A percentile compares a stretch with the other conserved stretches of the same genome.
Evolutionary conservation across 2,329 filamentous ascomycete species (phyloP).

Genomic region (Sphaerulina populicola): DNA sequence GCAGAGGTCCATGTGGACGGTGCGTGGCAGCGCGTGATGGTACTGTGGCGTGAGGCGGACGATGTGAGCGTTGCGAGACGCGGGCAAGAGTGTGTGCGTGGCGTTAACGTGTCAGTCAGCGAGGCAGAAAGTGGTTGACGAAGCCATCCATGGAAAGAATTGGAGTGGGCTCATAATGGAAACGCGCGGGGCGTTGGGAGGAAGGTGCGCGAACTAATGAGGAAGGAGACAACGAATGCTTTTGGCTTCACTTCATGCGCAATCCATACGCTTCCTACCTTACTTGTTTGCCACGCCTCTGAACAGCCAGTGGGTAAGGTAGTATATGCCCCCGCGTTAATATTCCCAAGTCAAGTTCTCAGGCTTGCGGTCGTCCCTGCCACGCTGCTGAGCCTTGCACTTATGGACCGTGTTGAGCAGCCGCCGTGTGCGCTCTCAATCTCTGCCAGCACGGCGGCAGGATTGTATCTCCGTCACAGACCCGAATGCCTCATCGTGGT

Average conservation of each 20-base stretch:
- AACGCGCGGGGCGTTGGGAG: not conserved
- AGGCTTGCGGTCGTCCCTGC: no score
- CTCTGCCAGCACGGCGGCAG: no score
- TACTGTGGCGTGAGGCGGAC: not conserved
- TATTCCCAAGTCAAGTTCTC: no score
- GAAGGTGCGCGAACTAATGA: not conserved
- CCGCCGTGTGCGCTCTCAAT: no score
- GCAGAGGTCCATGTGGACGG: slow-evolving; percentile 24
- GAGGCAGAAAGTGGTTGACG: not conserved
- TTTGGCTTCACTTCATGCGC: slow-evolving; percentile 1
- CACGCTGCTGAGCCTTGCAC: no score
- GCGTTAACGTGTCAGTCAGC: slow-evolving; percentile 1
- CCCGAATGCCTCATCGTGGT: not conserved
- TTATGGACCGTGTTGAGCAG: no score
- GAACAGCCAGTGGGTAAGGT: not conserved
- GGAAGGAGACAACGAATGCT: not conserved
- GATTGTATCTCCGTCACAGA: no score
- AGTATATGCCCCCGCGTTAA: not conserved
- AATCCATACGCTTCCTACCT: slow-evolving; percentile 1
- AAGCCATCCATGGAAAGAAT: not conserved
- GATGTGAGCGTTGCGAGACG: not conserved
- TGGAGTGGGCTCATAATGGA: not conserved
- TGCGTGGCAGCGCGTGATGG: not conserved
- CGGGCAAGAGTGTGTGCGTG: not conserved
- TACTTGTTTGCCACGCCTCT: not conserved